Percentiles rank a stretch among this genome's conserved stretches.
These are phyloP conservation scores for Colletotrichum liriopes DNA, from an alignment of 2,329 filamentous ascomycete species.

Conservation along the genomic window DNA sequence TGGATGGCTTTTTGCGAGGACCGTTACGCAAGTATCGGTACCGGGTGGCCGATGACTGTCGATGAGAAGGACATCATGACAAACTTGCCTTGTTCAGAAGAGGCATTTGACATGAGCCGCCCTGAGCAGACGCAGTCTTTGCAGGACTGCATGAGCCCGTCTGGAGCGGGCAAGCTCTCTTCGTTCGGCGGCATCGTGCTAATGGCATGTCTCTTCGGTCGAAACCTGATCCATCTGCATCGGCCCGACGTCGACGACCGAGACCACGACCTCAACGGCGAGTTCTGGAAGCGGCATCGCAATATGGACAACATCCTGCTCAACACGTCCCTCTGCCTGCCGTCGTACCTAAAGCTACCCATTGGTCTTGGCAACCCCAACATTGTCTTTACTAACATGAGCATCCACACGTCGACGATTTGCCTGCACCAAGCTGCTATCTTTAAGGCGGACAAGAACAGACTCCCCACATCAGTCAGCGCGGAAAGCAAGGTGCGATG, in stretches of 20 bases:
- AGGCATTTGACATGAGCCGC: constrained; percentile 86
- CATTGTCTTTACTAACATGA: constrained; percentile 95
- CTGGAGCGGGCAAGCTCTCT: constrained; percentile 82
- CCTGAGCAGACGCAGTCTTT: constrained; percentile 81
- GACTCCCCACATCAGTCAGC: constrained; percentile 81
- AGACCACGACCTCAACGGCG: constrained; percentile 90
- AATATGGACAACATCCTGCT: constrained; percentile 91
- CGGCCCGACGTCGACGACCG: constrained; percentile 85
- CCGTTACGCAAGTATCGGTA: constrained; percentile 94
- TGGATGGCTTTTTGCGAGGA: constrained; percentile 96
- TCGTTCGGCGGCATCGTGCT: constrained; percentile 86
- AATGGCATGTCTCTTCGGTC: constrained; percentile 91
- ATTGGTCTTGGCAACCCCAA: constrained; percentile 83
- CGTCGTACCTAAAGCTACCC: constrained; percentile 84
- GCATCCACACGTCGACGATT: constrained; percentile 95
- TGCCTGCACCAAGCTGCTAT: constrained; percentile 99
- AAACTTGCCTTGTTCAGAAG: constrained; percentile 86
- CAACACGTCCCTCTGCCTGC: constrained; percentile 88
- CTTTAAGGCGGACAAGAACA: constrained; percentile 94
- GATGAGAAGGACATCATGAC: constrained; percentile 94
- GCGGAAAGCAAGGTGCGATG: constrained; percentile 94
- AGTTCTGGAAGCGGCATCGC: constrained; percentile 96
- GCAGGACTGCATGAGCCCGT: constrained; percentile 77
- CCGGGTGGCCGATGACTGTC: constrained; percentile 95
- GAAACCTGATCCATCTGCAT: constrained; percentile 92